Evolutionary conservation across 2,329 filamentous ascomycete genomes (phyloP), one percentile per base, ranked within the genome.

Genomic region (Fusarium tuaranense): DNA sequence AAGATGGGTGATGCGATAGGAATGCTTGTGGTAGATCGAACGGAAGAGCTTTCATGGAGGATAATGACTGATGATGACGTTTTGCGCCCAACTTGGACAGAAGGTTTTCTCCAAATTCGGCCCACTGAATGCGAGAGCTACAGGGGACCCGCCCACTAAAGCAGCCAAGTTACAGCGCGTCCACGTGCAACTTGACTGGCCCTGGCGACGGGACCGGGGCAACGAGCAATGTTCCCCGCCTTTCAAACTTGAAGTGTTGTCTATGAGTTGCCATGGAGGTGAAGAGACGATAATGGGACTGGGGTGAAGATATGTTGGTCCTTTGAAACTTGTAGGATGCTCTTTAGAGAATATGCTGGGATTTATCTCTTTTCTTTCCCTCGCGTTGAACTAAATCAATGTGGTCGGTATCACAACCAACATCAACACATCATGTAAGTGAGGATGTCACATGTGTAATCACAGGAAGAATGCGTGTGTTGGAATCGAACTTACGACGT

Each of bases 11-110:
- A 73, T 72, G 67, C 53, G 69, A 68, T 68, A 65, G 66, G 30
- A 51, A 67, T 69, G 60, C 61, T 51, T 55, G 68, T 65, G 68
- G 68, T 65, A 36, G 68, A 65, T 55, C 30, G 51, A 53, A n/a
- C n/a, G 61, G 68, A 77, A 76, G 76, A 78, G 67, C 70, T 67
- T 77, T 75, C 59, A 63, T 34, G 12, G 39, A 18, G 32, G 48
- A 68, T 30, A 63, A 64, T 75, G 69, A 65, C 57, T 63, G 74
- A 62, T 75, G 32, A 48, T 79, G 76, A 79, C 75, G 78, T 79
- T 74, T 72, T 73, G 57, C 41, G 30, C 46, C 64, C 51, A 34
- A 55, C 51, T 20, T 55, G 51, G 51, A 55, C 51, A 55, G 61
- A 64, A 70, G 68, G 53, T 66, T 74, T 69, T 74, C 57, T 73